phyloP scores from a whole-genome alignment of 352 stramenopile species.

The Pythium oligandrum region DNA sequence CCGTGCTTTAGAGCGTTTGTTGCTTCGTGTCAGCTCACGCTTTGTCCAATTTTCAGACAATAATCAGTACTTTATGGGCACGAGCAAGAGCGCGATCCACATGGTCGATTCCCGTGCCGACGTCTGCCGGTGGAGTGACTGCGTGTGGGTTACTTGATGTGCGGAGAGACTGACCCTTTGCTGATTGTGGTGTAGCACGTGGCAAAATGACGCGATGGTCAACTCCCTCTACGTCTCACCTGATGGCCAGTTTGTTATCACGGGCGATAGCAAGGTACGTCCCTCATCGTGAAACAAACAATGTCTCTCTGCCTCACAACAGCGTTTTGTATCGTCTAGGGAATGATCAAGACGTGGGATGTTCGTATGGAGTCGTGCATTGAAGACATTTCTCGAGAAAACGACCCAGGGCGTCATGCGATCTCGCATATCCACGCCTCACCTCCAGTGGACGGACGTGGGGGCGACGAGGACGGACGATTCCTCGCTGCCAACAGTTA shows the following conservation, averaged over 20 bases:
- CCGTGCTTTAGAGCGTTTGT: background rate
- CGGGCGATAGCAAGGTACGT: constrained; percentile 74
- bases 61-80: constrained; percentile 78
- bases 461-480: constrained; percentile 63
- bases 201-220: constrained; percentile 84
- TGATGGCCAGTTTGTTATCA: constrained; percentile 75
- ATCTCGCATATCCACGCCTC: constrained; percentile 85
- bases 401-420: constrained; percentile 68
- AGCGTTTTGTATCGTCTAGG: constrained; percentile 19
- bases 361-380: constrained; percentile 76
- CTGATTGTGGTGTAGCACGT: constrained; percentile 27
- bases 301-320: background rate
- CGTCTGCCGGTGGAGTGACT: constrained; percentile 16
- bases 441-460: constrained; percentile 48
- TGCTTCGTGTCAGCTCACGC: background rate
- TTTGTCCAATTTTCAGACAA: constrained; percentile 31
- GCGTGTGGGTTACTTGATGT: background rate
- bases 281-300: background rate
- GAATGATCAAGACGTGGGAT: constrained; percentile 86
- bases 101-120: constrained; percentile 65
- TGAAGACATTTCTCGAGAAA: constrained; percentile 72
- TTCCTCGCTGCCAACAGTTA: constrained; percentile 87
- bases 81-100: constrained; percentile 77
- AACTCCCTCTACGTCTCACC: constrained; percentile 79
- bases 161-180: background rate